phyloP scores from a whole-genome alignment of 352 stramenopile species.

The Pelagophyceae sp. region DNA sequence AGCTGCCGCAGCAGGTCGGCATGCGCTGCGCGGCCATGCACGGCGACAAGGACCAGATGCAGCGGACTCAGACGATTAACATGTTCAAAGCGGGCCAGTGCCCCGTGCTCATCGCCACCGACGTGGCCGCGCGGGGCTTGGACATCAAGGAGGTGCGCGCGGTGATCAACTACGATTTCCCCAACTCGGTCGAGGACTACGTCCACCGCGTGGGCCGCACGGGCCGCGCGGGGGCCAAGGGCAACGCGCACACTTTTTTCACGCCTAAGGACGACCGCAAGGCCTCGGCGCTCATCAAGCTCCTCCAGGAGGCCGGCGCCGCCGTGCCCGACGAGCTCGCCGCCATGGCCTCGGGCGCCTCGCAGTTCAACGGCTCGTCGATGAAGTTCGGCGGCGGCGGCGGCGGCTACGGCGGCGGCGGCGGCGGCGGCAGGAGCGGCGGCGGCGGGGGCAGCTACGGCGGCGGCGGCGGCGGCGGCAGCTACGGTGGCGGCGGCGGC shows the following conservation, averaged over 20 bases:
- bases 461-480: not conserved
- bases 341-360: slow-evolving; percentile 36
- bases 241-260: slow-evolving; percentile 92
- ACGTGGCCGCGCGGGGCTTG: slow-evolving; percentile 94
- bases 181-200: slow-evolving; percentile 77
- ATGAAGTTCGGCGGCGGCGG: slow-evolving; percentile 10
- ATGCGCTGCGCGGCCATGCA: slow-evolving; percentile 84
- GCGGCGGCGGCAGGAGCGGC: not conserved
- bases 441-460: slow-evolving; percentile 5
- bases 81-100: slow-evolving; percentile 86
- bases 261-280: slow-evolving; percentile 93
- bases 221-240: slow-evolving; percentile 79
- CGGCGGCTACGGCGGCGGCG: slow-evolving; percentile 5
- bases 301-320: slow-evolving; percentile 85
- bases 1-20: slow-evolving; percentile 50
- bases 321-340: slow-evolving; percentile 77
- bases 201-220: slow-evolving; percentile 94
- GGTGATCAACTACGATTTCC: slow-evolving; percentile 99
- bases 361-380: not conserved
- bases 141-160: slow-evolving; percentile 99
- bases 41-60: slow-evolving; percentile 84
- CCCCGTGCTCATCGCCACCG: slow-evolving; percentile 96
- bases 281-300: slow-evolving; percentile 87
- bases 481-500: slow-evolving; percentile 8
- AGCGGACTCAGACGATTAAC: slow-evolving; percentile 75